These are phyloP conservation scores for Ustilago esculenta DNA, from an alignment of 1,284 basidiomycete genomes.

Conservation along the genomic window DNA sequence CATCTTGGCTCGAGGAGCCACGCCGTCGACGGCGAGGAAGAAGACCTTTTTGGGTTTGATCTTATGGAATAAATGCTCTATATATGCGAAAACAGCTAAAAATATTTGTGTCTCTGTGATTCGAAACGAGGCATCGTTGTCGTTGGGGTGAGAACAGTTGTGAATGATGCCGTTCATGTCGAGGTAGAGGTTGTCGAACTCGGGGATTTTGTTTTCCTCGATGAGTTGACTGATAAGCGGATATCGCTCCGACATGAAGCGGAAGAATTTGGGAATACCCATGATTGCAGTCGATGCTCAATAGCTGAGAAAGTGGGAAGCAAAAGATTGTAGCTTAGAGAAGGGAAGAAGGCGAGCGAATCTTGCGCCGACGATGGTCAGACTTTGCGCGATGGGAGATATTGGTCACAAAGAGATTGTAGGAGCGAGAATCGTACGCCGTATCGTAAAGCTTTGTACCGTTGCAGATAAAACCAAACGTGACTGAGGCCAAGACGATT, in stretches of 20 bases:
- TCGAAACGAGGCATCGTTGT: slow-evolving; percentile 93
- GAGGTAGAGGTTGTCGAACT: slow-evolving; percentile 85
- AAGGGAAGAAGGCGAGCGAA: not conserved
- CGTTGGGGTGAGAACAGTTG: slow-evolving; percentile 79
- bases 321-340: not conserved
- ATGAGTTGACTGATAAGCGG: slow-evolving; percentile 97
- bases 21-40: slow-evolving; percentile 98
- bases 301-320: not conserved
- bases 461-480: slow-evolving; percentile 5
- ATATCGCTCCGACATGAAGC: slow-evolving; percentile 84
- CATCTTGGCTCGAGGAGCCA: slow-evolving; percentile 99
- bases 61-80: slow-evolving; percentile 94
- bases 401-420: not conserved
- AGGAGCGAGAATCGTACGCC: not conserved
- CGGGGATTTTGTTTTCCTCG: slow-evolving; percentile 94
- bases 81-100: slow-evolving; percentile 94
- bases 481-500: not conserved
- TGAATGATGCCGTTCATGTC: slow-evolving; percentile 99
- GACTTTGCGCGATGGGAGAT: no score
- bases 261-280: slow-evolving; percentile 71
- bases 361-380: not conserved
- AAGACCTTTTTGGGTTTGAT: slow-evolving; percentile 90
- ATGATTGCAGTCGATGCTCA: slow-evolving; percentile 20
- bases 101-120: slow-evolving; percentile 93
- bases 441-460: not conserved